Evolutionary conservation across 83 land plant genomes (phyloP).

Genomic region (Isoetes engelmannii): DNA sequence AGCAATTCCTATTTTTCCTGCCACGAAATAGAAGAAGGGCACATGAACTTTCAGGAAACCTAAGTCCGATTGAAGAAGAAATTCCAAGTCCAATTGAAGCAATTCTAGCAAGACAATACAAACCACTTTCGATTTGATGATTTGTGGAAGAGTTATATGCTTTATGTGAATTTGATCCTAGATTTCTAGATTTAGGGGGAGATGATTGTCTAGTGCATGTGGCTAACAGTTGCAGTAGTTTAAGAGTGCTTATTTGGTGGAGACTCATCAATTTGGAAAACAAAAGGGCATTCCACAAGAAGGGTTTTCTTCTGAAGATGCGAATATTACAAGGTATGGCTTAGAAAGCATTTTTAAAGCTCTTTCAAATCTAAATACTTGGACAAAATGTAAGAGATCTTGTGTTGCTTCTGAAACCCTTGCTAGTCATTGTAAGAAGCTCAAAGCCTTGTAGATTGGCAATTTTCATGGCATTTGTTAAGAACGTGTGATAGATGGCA

Average conservation of each 20-base stretch:
- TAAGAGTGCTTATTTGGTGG: conserved; percentile 50
- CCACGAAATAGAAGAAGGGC: too few relatives aligned
- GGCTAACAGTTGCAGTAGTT: conserved; percentile 37
- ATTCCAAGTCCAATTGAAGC: too few relatives aligned
- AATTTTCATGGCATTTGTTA: conserved; percentile 61
- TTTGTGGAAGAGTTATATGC: conserved; percentile 38
- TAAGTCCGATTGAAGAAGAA: too few relatives aligned
- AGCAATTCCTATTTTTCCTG: too few relatives aligned
- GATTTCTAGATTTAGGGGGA: conserved; percentile 49
- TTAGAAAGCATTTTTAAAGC: conserved; percentile 47
- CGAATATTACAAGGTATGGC: conserved; percentile 34
- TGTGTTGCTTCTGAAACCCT: conserved; percentile 58
- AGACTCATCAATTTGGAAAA: conserved; percentile 32
- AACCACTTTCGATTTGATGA: too few relatives aligned
- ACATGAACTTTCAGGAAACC: too few relatives aligned
- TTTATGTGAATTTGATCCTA: conserved; percentile 58
- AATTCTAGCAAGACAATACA: too few relatives aligned
- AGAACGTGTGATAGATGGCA: conserved; percentile 57
- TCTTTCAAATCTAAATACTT: conserved; percentile 48
- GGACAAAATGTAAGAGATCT: conserved; percentile 61
- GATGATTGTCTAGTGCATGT: conserved; percentile 44
- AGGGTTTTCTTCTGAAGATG: conserved; percentile 36
- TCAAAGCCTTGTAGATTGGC: conserved; percentile 51
- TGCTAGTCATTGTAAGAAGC: conserved; percentile 29
- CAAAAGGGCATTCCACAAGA: conserved; percentile 12